A percentile compares a stretch with the other conserved stretches of the same genome.
These are phyloP conservation scores for Ceratobasidium theobromae DNA, from an alignment of 1,284 basidiomycete species.

Conservation along the genomic window DNA sequence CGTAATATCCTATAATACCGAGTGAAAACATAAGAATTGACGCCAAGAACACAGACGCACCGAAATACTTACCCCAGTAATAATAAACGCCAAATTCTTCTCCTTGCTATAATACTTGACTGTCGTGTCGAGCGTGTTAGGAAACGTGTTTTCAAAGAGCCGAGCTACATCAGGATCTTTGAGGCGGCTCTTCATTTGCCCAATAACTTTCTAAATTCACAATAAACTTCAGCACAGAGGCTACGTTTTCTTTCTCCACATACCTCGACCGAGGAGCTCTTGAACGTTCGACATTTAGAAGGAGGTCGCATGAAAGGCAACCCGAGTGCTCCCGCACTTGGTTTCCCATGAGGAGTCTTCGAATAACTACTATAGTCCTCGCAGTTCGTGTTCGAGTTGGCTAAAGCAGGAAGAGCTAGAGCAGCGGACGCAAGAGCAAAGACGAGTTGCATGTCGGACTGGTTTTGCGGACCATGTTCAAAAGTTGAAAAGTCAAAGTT, in stretches of 20 bases:
- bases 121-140: slow-evolving; percentile 75
- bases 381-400: slow-evolving; percentile 32
- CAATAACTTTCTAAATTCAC: slow-evolving; percentile 57
- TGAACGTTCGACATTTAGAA: slow-evolving; percentile 69
- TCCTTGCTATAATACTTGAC: slow-evolving; percentile 62
- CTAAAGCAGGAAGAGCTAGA: slow-evolving; percentile 1
- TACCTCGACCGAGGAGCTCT: slow-evolving; percentile 70
- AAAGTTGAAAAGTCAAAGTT: neutral
- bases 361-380: slow-evolving; percentile 35
- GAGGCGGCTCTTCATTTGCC: slow-evolving; percentile 65
- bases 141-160: slow-evolving; percentile 75
- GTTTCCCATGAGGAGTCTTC: slow-evolving; percentile 58
- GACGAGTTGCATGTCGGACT: slow-evolving; percentile 10
- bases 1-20: slow-evolving; percentile 63
- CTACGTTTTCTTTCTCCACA: neutral
- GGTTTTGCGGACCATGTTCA: neutral
- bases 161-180: slow-evolving; percentile 73
- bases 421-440: slow-evolving; percentile 19
- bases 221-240: neutral
- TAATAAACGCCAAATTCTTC: slow-evolving; percentile 72
- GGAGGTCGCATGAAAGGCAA: slow-evolving; percentile 70
- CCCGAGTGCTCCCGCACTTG: slow-evolving; percentile 59
- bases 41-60: neutral
- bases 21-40: neutral
- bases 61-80: slow-evolving; percentile 59